phyloP scores from a whole-genome alignment of 768 basidiomycete species.

The Termitomyces eurrhizus region DNA sequence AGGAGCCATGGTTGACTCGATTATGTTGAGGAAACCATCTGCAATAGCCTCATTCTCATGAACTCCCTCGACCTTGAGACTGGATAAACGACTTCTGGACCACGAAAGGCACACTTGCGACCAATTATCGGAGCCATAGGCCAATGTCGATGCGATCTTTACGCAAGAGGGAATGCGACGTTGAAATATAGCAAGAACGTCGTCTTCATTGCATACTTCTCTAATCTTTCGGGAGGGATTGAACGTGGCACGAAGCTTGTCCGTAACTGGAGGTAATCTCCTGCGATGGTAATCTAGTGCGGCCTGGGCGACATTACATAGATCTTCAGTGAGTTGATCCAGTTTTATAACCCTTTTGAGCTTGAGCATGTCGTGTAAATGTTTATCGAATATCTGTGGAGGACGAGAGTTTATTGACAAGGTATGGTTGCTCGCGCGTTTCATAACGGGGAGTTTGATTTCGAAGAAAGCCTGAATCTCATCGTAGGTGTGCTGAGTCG shows the following conservation, averaged over 20 bases:
- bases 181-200: not conserved
- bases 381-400: constrained; percentile 6
- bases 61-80: not conserved
- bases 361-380: constrained; percentile 3
- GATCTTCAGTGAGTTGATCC: not conserved
- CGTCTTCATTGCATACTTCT: not conserved
- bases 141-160: constrained; percentile 10
- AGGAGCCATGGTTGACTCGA: not conserved
- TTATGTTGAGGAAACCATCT: constrained; percentile 12
- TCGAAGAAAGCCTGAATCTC: not conserved
- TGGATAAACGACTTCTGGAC: not conserved
- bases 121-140: constrained; percentile 4
- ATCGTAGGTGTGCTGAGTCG: not conserved
- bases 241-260: not conserved
- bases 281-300: not conserved
- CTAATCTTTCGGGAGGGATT: not conserved
- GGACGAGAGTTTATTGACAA: not conserved
- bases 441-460: not conserved
- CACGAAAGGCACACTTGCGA: not conserved
- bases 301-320: not conserved
- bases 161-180: not conserved
- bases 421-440: not conserved
- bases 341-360: constrained; percentile 2
- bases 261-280: not conserved
- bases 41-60: constrained; percentile 2